Evolutionary conservation across 2,329 filamentous ascomycete species (phyloP).

Genomic region (Fusarium armeniacum): DNA sequence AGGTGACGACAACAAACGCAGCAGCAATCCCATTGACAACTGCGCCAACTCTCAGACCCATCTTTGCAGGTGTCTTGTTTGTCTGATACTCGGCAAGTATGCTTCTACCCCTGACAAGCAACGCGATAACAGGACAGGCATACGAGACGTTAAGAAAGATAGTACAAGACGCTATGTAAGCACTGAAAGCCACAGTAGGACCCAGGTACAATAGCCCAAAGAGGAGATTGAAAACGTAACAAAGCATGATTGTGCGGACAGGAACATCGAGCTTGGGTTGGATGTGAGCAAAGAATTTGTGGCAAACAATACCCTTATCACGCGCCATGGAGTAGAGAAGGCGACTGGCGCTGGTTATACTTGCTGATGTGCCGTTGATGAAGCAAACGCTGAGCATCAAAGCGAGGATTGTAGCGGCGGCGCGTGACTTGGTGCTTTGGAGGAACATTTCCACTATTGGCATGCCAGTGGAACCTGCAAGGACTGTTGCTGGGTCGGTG

Average conservation of each 20-base stretch:
- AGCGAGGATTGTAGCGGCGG: constrained; percentile 55
- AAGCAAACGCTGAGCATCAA: constrained; percentile 60
- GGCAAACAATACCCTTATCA: constrained; percentile 37
- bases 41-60: constrained; percentile 4
- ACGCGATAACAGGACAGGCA: constrained; percentile 29
- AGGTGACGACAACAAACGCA: constrained; percentile 12
- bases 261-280: constrained; percentile 30
- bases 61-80: constrained; percentile 11
- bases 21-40: constrained; percentile 3
- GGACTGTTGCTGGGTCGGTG: constrained; percentile 54
- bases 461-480: constrained; percentile 58
- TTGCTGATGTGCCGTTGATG: constrained; percentile 59
- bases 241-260: constrained; percentile 26
- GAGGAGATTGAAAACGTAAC: constrained; percentile 33
- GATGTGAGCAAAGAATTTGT: constrained; percentile 32
- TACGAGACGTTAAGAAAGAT: constrained; percentile 42
- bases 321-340: constrained; percentile 56
- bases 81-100: constrained; percentile 17
- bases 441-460: constrained; percentile 62
- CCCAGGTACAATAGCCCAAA: constrained; percentile 42
- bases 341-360: constrained; percentile 58
- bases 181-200: constrained; percentile 36
- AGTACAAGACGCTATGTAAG: constrained; percentile 39
- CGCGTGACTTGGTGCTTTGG: constrained; percentile 58
- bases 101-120: constrained; percentile 22